Evolutionary conservation across 768 basidiomycete species (phyloP), one percentile per base, ranked within the genome.

Genomic region (Chalciporus chontae): DNA sequence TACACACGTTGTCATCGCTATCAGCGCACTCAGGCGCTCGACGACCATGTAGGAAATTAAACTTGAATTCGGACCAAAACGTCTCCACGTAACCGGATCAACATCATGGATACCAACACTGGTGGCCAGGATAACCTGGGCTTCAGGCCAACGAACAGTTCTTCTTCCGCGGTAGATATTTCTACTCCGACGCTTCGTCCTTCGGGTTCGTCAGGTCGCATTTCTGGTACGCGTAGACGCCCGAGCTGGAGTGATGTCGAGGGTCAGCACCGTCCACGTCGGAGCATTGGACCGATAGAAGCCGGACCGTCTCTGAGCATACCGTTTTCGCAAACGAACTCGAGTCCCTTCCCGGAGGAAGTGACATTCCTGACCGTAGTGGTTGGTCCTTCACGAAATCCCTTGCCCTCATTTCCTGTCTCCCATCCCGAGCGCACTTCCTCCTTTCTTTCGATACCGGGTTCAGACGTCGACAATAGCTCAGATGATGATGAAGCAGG

Each of bases 401-500:
- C 67, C 53, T 54, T 66, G 53, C 49, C 71, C 53, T 53, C 70
- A 14, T 81, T 77, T 57, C 65, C 75, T 1, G 66, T 69, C 27
- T 60, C 76, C 15, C 73, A 75, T 42, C 67, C 74, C 1, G 77
- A 75, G 1, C 73, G 83, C 3, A 76, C 76, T 9, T 64, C 76
- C 4, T 79, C 83, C 1, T 70, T 87, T 21, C 74, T 79, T 51
- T 68, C 65, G 14, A 44, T 31, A 15, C 42, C 48, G 38, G 60
- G 58, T 40, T 68, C 65, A 17, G 64, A 64, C 49, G 47, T 65
- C 43, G 75, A 78, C 45, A 73, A 71, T 29, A 69, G 73, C 43
- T 67, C 71, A 47, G 83, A 83, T 40, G 83, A 83, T 58, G 83
- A 84, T 57, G 74, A 81, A 53, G 75, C 76, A 0, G 77, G 71